Conservation (phyloP, 2,329 filamentous ascomycete species). For the Rhinocladiella mackenziei region DNA sequence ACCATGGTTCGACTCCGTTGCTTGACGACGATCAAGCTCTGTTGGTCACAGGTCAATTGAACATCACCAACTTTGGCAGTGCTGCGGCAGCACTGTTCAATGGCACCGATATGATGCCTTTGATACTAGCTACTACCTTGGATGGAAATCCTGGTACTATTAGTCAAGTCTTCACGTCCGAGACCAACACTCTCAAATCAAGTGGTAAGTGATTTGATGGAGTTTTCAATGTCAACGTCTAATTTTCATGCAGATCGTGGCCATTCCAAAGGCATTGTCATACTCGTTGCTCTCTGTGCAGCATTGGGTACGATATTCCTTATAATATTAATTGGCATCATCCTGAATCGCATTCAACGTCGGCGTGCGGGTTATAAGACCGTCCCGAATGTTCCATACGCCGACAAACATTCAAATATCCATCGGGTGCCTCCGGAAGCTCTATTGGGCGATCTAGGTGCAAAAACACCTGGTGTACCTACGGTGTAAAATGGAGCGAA, state of each 20-base stretch:
- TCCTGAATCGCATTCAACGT: constrained; percentile 47
- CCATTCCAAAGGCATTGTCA: constrained; percentile 44
- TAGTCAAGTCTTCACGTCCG: constrained; percentile 77
- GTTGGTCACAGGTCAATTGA: constrained; percentile 78
- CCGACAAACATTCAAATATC: constrained; percentile 46
- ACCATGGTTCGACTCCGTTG: constrained; percentile 62
- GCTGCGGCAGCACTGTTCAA: constrained; percentile 86
- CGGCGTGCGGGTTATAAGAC: constrained; percentile 45
- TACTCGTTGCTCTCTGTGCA: constrained; percentile 46
- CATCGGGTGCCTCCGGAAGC: constrained; percentile 46
- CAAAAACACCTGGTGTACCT: constrained; percentile 15
- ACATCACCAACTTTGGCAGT: constrained; percentile 69
- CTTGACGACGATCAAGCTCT: constrained; percentile 67
- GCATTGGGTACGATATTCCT: constrained; percentile 48
- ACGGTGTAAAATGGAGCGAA: constrained; percentile 12
- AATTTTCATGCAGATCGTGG: constrained; percentile 31
- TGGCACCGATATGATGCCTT: constrained; percentile 72
- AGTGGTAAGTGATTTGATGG: constrained; percentile 49
- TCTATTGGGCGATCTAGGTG: constrained; percentile 35
- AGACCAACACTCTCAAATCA: constrained; percentile 68
- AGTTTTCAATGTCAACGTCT: constrained; percentile 2
- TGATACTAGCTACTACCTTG: constrained; percentile 68
- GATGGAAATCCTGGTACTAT: constrained; percentile 68
- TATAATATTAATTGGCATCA: constrained; percentile 45
- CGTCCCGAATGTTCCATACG: constrained; percentile 43